Conservation (phyloP, 2,329 filamentous ascomycete species). For the Mariannaea sp. region DNA sequence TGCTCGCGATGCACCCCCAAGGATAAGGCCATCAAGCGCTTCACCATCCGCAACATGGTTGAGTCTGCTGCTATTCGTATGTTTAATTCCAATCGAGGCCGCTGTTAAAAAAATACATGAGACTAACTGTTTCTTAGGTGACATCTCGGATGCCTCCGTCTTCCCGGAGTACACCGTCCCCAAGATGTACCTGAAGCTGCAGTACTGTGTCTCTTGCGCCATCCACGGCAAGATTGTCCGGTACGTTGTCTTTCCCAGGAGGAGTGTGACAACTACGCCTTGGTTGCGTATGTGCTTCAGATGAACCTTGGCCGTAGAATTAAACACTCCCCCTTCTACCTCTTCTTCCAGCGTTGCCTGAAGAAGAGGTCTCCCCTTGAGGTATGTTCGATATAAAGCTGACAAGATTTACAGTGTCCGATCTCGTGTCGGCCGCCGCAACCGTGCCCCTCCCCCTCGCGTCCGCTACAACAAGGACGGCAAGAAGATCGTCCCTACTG, state of each 20-base stretch:
- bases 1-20: constrained; percentile 89
- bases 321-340: constrained; percentile 44
- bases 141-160: constrained; percentile 99
- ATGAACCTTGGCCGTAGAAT: constrained; percentile 64
- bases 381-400: constrained; percentile 44
- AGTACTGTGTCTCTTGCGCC: constrained; percentile 99
- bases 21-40: constrained; percentile 99
- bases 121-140: constrained; percentile 65
- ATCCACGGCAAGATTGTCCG: constrained; percentile 99
- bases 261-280: constrained; percentile 64
- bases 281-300: constrained; percentile 55
- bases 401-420: constrained; percentile 75
- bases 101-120: constrained; percentile 2
- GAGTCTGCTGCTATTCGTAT: constrained; percentile 99
- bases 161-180: constrained; percentile 99
- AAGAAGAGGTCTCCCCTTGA: constrained; percentile 5
- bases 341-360: constrained; percentile 17
- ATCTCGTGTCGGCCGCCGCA: constrained; percentile 94
- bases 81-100: constrained; percentile 49
- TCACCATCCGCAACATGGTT: constrained; percentile 99
- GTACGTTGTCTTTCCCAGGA: constrained; percentile 72
- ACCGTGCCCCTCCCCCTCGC: constrained; percentile 96
- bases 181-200: constrained; percentile 99
- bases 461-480: constrained; percentile 99
- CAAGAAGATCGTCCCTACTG: constrained; percentile 95